These are phyloP conservation scores for Solanum clarkiae DNA, from an alignment of 257 asterid genomes.

Conservation along the genomic window DNA sequence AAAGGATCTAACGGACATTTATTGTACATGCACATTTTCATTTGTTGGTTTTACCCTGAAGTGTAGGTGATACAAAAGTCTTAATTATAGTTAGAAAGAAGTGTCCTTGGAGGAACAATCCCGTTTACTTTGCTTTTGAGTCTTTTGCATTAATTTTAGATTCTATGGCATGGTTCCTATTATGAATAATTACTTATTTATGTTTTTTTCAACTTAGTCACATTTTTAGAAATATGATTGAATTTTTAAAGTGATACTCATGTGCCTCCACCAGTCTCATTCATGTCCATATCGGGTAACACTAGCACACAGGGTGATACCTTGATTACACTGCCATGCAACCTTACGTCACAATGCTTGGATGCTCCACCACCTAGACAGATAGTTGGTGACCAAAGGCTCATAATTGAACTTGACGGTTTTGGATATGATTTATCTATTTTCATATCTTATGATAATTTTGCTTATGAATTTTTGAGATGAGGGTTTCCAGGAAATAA, in stretches of 20 bases:
- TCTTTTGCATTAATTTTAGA: not conserved
- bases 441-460: not conserved
- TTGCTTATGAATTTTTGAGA: too few relatives aligned
- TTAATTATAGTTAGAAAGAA: not conserved
- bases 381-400: too few relatives aligned
- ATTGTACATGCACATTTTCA: not conserved
- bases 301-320: too few relatives aligned
- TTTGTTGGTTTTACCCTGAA: not conserved
- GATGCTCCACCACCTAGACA: too few relatives aligned
- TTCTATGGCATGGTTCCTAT: not conserved
- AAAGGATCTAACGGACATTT: too few relatives aligned
- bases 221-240: too few relatives aligned
- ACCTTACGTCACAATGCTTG: accelerated
- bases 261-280: too few relatives aligned
- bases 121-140: not conserved
- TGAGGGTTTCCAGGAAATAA: too few relatives aligned
- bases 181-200: not conserved
- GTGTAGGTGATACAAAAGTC: not conserved
- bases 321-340: too few relatives aligned
- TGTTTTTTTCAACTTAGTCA: not conserved
- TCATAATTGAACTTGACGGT: not conserved
- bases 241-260: too few relatives aligned
- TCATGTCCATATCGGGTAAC: too few relatives aligned
- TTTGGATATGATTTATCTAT: not conserved
- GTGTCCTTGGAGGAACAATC: not conserved